A percentile compares a stretch with the other conserved stretches of the same genome.
phyloP scores from a whole-genome alignment of 2,329 filamentous ascomycete genomes.

The Colletotrichum orchidophilum region DNA sequence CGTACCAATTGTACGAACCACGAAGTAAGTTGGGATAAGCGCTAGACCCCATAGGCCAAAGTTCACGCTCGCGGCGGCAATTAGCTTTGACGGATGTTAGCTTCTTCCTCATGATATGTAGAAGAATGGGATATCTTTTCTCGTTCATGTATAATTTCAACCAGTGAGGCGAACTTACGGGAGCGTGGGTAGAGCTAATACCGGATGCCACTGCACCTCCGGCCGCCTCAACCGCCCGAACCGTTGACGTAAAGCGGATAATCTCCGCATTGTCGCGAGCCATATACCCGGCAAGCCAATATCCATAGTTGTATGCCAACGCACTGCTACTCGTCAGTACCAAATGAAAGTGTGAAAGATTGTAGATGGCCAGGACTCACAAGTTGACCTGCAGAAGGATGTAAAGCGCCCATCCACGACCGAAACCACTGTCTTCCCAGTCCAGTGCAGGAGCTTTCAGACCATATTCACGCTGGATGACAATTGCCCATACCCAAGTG shows the following conservation, averaged over 20 bases:
- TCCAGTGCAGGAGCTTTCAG: constrained; percentile 31
- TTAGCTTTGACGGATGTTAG: constrained; percentile 6
- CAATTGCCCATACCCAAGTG: constrained; percentile 38
- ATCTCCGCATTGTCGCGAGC: constrained; percentile 25
- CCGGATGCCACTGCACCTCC: constrained; percentile 28
- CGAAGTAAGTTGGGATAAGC: constrained; percentile 29
- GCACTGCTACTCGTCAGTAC: background rate
- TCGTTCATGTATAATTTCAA: too few species aligned
- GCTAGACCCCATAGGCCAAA: constrained; percentile 34
- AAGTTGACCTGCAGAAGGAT: constrained; percentile 35
- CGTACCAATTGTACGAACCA: constrained; percentile 21
- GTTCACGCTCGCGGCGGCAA: constrained; percentile 32
- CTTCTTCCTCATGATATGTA: background rate
- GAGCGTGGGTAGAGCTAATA: constrained; percentile 30
- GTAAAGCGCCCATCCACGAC: constrained; percentile 38
- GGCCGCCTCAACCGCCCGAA: constrained; percentile 25
- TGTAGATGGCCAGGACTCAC: background rate
- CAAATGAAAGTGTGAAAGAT: too few species aligned
- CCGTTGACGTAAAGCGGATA: constrained; percentile 15
- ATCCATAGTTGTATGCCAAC: constrained; percentile 26
- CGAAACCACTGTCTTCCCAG: constrained; percentile 36
- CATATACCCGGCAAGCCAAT: constrained; percentile 22
- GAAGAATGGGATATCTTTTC: too few species aligned
- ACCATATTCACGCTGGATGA: constrained; percentile 35
- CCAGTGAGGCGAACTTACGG: background rate